Percentiles rank a stretch among this genome's conserved stretches.
phyloP scores from a whole-genome alignment of 1,284 basidiomycete species.

The Pascua sp. region DNA sequence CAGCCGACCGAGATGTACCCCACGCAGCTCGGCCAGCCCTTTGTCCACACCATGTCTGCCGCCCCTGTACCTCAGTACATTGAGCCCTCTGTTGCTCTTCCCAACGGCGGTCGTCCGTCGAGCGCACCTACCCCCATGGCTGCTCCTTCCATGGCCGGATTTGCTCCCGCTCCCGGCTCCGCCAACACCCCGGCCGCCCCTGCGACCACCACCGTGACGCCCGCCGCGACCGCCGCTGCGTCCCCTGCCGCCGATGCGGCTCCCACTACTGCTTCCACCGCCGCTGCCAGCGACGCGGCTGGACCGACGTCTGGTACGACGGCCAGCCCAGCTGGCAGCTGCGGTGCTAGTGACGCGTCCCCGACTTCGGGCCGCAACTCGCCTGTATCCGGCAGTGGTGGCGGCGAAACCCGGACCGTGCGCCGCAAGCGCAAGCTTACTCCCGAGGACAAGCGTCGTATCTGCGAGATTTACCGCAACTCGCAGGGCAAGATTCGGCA shows the following conservation, averaged over 20 bases:
- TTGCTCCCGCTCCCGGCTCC: background rate
- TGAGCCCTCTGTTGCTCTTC: slow-evolving; percentile 3
- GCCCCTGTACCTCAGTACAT: slow-evolving; percentile 8
- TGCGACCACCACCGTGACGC: background rate
- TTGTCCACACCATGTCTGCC: background rate
- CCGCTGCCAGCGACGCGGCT: background rate
- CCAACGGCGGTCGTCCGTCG: background rate
- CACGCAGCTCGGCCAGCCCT: slow-evolving; percentile 3
- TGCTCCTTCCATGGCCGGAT: background rate
- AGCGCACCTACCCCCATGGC: background rate
- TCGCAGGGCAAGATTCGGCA: slow-evolving; percentile 24
- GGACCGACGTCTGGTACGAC: background rate
- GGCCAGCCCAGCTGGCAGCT: background rate
- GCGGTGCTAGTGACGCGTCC: background rate
- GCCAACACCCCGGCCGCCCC: background rate
- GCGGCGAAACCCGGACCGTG: slow-evolving; percentile 1
- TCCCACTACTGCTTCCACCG: background rate
- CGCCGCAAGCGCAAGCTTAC: slow-evolving; percentile 26
- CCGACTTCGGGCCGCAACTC: slow-evolving; percentile 6
- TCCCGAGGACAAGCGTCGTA: slow-evolving; percentile 24
- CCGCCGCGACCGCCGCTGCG: background rate
- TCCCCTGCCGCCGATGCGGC: background rate
- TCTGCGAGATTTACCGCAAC: slow-evolving; percentile 23
- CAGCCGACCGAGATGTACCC: slow-evolving; percentile 4
- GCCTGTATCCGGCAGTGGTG: slow-evolving; percentile 2